Evolutionary conservation across 2,329 filamentous ascomycete species (phyloP), one percentile per base, ranked within the genome.

Genomic region (Ilyonectria destructans): DNA sequence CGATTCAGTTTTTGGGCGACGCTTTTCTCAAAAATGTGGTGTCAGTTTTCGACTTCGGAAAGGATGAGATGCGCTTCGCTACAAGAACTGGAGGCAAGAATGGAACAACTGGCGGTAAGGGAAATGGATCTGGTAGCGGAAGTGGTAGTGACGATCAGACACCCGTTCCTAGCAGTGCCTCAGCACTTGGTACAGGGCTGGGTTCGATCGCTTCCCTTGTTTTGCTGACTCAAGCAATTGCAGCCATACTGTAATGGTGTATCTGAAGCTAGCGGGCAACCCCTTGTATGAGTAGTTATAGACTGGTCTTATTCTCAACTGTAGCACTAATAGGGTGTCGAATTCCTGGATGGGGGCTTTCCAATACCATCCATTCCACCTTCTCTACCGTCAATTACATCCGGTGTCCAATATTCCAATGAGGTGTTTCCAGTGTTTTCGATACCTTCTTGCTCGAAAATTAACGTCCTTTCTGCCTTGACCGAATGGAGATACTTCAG

Each of bases 11-110:
- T 48, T 69, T 87, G 54, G 85, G 85, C 0, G 84, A 84, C 59
- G 77, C 80, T 4, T 87, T 85, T 69, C 76, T 86, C 75, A 85
- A 85, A 75, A 86, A 85, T 68, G 85, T 87, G 1, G 75, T 88
- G 5, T 78, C 82, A 10, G 85, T 87, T 2, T 87, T 85, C 75
- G 86, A 87, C 77, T 80, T 87, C 65, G 85, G 84, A 12, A 81
- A 78, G 21, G 77, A 77, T 51, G 77, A 83, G 75, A 82, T 87
- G 82, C 75, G 81, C n/a, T 86, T 87, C 72, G 82, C 84, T 23
- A 33, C 60, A 9, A 57, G 60, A 17, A 49, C 58, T 10, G 19
- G 51, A 43, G 31, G 17, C 37, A 12, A 54, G 46, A 4, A 12
- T n/a, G 35, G 26, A 45, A 58, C 59, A 12, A 23, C 19, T 15